Evolutionary conservation across 2,329 filamentous ascomycete species (phyloP).

Genomic region (Sporothrix mexicana): DNA sequence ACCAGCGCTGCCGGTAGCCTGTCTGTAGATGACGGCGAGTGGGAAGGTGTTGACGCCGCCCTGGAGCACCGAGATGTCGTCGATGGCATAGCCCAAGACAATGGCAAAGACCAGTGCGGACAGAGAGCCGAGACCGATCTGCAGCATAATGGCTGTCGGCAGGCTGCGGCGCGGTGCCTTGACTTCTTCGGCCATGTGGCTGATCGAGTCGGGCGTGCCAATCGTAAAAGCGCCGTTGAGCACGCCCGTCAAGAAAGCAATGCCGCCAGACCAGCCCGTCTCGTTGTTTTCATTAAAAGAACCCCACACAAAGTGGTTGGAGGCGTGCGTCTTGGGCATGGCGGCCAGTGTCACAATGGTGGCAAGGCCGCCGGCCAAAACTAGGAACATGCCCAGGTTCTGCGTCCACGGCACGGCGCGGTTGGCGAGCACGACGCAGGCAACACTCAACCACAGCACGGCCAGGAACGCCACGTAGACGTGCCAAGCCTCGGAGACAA

Average conservation of each 20-base stretch:
- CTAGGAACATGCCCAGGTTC: slow-evolving; percentile 60
- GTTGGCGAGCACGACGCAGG: slow-evolving; percentile 63
- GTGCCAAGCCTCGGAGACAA: slow-evolving; percentile 60
- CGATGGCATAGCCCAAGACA: slow-evolving; percentile 60
- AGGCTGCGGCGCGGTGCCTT: slow-evolving; percentile 54
- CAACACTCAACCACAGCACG: slow-evolving; percentile 59
- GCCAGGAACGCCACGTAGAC: slow-evolving; percentile 64
- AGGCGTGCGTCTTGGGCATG: slow-evolving; percentile 61
- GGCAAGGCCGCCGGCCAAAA: slow-evolving; percentile 57
- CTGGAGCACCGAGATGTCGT: slow-evolving; percentile 60
- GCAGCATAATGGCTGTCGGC: slow-evolving; percentile 57
- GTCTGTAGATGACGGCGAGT: slow-evolving; percentile 66
- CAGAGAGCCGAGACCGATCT: slow-evolving; percentile 53
- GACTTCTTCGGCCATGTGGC: slow-evolving; percentile 67
- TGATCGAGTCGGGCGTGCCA: slow-evolving; percentile 66
- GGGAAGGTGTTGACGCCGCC: slow-evolving; percentile 60
- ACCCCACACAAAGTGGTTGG: slow-evolving; percentile 60
- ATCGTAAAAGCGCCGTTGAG: slow-evolving; percentile 71
- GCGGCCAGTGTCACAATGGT: slow-evolving; percentile 58
- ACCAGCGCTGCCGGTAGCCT: slow-evolving; percentile 57
- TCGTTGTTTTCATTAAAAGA: slow-evolving; percentile 54
- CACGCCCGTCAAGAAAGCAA: slow-evolving; percentile 70
- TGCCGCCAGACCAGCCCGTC: slow-evolving; percentile 61
- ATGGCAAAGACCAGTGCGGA: slow-evolving; percentile 61
- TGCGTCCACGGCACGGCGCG: slow-evolving; percentile 60